A percentile compares a stretch with the other conserved stretches of the same genome.
Conservation (phyloP, 495 filamentous ascomycete genomes). For the Talaromyces stipitatus region DNA sequence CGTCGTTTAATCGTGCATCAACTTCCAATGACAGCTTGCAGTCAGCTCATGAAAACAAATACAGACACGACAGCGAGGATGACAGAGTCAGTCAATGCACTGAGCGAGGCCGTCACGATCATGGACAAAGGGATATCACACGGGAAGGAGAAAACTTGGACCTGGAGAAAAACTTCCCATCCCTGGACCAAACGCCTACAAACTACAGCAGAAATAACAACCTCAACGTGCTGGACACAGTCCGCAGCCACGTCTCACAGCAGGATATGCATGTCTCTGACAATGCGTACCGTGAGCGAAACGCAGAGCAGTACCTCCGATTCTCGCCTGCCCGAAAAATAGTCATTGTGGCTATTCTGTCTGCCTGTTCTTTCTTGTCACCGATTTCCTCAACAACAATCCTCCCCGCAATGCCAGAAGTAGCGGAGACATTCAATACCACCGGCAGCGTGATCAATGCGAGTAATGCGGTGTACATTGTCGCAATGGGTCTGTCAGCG, state of each 20-base stretch:
- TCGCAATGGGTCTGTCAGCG: conserved; percentile 62
- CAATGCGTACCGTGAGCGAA: conserved; percentile 20
- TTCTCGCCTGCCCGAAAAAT: conserved; percentile 49
- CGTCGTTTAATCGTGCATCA: background rate
- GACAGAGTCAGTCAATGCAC: background rate
- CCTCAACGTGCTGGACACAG: conserved; percentile 8
- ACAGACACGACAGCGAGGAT: background rate
- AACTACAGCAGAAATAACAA: background rate
- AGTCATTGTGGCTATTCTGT: conserved; percentile 53
- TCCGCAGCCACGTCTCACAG: conserved; percentile 22
- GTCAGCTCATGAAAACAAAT: background rate
- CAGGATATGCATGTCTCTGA: conserved; percentile 24
- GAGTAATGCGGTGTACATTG: conserved; percentile 60
- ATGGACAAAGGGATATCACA: background rate
- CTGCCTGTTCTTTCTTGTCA: conserved; percentile 60
- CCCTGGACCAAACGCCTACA: background rate
- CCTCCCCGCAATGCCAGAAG: conserved; percentile 61
- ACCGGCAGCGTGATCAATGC: conserved; percentile 60
- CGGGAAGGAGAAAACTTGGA: background rate
- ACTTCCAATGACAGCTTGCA: background rate
- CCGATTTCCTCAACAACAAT: conserved; percentile 63
- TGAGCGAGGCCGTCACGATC: background rate
- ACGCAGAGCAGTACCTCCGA: conserved; percentile 43
- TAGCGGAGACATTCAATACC: conserved; percentile 53
- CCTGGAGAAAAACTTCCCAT: background rate